Base-by-base conservation (phyloP, 75 land plant genomes). In the Sequoiadendron giganteum region DNA sequence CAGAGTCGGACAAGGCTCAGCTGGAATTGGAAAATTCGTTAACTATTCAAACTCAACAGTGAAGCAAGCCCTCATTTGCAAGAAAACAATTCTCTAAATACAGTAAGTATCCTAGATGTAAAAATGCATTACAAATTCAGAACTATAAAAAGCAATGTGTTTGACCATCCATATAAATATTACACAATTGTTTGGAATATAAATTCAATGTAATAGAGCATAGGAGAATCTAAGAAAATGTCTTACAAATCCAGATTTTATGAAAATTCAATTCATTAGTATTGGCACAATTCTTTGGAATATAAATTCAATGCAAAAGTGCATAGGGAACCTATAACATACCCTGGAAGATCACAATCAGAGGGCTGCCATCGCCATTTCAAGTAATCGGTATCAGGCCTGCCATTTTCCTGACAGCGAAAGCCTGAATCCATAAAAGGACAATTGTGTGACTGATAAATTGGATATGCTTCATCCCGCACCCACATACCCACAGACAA, bases 401-500 rank as follows among this genome's bases (percentile, higher is more conserved):
- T 78, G n/a, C 96, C 96, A 85, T 91, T 92, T 72, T 92, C 90
- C 49, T 84, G 84, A 88, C 96, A 95, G 39, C 95, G 42, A 87
- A 95, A 95, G 54, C 94, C 95, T 52, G 38, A 85, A 19, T 90
- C 97, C 36, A 93, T 83, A 90, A 90, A 93, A 9, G 96, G 96
- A 49, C 96, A 95, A 58, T 30, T 81, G 3, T 90, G 91, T 14
- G 88, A 87, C 42, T 91, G 84, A 72, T 95, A 95, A n/a, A 94
- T 61, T 43, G 97, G 96, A 84, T 92, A 96, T 1, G 94, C 86
- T 16, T 91, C 86, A 84, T 95, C 96, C 55, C 88, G 76, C 3
- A 96, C 95, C 98, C 98, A 96, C 84, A 88, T 88, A 43, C 98
- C 98, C 52, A 83, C 86, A 88, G 90, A 95, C 72, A 94, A 80